Conservation (phyloP, 495 filamentous ascomycete species). For the Amniculicola lignicola region DNA sequence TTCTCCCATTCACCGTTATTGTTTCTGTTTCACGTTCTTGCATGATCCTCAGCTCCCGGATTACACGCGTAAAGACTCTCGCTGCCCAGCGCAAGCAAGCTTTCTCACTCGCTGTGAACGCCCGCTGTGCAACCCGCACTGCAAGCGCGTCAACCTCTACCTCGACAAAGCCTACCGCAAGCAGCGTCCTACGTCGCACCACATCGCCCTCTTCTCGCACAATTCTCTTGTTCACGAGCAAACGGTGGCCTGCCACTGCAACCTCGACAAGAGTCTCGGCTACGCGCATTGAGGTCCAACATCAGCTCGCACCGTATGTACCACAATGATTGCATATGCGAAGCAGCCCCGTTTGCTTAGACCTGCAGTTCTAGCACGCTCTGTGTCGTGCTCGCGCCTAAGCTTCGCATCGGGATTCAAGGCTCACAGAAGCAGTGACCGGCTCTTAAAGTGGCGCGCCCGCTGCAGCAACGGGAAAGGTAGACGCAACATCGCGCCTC, state of each 20-base stretch:
- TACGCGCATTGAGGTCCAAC: not conserved
- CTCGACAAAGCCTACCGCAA: too few relatives aligned
- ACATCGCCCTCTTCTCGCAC: not conserved
- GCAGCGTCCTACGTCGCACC: slow-evolving; percentile 5
- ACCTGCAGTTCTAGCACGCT: slow-evolving; percentile 10
- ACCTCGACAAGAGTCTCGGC: slow-evolving; percentile 3
- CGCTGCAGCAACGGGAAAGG: too few relatives aligned
- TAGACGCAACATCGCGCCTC: not conserved
- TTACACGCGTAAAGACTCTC: not conserved
- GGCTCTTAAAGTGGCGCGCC: not conserved
- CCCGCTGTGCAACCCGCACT: slow-evolving; percentile 8
- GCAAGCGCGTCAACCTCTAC: slow-evolving; percentile 7
- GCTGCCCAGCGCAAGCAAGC: not conserved
- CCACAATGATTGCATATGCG: slow-evolving; percentile 1
- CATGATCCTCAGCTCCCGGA: too few relatives aligned
- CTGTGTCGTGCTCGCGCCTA: not conserved
- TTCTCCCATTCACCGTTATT: too few relatives aligned
- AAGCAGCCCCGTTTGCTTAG: slow-evolving; percentile 1
- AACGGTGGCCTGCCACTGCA: slow-evolving; percentile 7
- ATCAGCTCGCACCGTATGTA: slow-evolving; percentile 1
- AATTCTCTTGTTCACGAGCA: not conserved
- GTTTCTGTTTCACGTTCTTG: too few relatives aligned
- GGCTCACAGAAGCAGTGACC: not conserved
- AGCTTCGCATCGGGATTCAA: not conserved
- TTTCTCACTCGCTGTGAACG: not conserved